These are phyloP conservation scores for Coemansia aciculifera DNA, from an alignment of 192 early-diverging fungal species.

Conservation along the genomic window DNA sequence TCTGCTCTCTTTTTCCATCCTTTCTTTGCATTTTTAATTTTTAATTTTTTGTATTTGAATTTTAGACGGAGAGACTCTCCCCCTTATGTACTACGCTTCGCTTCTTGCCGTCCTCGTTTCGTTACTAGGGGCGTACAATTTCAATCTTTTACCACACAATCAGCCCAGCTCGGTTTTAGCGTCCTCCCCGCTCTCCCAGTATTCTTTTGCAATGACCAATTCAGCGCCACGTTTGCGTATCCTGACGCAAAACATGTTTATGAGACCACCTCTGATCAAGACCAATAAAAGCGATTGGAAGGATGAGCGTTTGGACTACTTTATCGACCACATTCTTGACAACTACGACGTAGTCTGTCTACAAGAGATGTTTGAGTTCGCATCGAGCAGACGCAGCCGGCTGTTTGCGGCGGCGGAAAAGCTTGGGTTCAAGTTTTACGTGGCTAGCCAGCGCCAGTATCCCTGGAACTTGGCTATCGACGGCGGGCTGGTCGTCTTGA, in stretches of 20 bases:
- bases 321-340: slow-evolving; percentile 66
- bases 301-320: slow-evolving; percentile 68
- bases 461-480: slow-evolving; percentile 67
- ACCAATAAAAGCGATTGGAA: slow-evolving; percentile 80
- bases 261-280: slow-evolving; percentile 70
- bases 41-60: not conserved
- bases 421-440: slow-evolving; percentile 66
- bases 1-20: too few relatives aligned
- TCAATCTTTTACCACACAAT: slow-evolving; percentile 28
- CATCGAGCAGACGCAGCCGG: slow-evolving; percentile 58
- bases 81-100: slow-evolving; percentile 2
- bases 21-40: not conserved
- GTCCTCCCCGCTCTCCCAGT: not conserved
- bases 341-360: slow-evolving; percentile 77
- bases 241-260: slow-evolving; percentile 71
- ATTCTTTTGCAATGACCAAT: slow-evolving; percentile 2
- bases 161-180: slow-evolving; percentile 17
- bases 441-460: slow-evolving; percentile 62
- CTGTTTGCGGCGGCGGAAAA: slow-evolving; percentile 64
- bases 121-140: slow-evolving; percentile 38
- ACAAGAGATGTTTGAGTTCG: slow-evolving; percentile 84
- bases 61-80: not conserved
- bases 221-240: slow-evolving; percentile 37
- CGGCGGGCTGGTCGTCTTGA: slow-evolving; percentile 78
- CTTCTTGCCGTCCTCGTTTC: slow-evolving; percentile 27